Conservation (phyloP, 345 rosid species). For the Eucalyptus regnans region DNA sequence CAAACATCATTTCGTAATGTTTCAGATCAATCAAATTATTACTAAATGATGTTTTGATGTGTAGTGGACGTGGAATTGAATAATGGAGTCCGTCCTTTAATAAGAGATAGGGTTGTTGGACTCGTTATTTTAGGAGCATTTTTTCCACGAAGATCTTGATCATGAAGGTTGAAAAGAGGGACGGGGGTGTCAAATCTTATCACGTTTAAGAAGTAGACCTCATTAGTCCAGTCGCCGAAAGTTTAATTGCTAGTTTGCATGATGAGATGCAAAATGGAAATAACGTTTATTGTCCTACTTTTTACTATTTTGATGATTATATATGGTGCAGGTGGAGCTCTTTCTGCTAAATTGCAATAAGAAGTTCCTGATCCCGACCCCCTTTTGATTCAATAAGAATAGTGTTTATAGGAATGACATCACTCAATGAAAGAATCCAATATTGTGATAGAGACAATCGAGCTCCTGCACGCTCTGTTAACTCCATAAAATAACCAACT, state of each 20-base stretch:
- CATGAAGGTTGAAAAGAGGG: neutral
- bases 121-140: neutral
- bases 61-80: neutral
- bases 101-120: too few species aligned
- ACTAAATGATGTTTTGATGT: neutral
- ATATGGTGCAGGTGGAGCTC: neutral
- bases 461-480: neutral
- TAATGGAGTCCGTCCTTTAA: neutral
- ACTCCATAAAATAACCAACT: too few species aligned
- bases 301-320: neutral
- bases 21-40: neutral
- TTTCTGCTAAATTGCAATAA: neutral
- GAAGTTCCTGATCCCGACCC: neutral
- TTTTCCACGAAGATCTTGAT: neutral
- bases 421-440: neutral
- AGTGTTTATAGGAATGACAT: accelerated
- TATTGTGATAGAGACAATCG: neutral
- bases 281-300: too few species aligned
- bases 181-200: neutral
- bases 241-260: neutral
- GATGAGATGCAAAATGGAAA: neutral
- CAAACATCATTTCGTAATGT: too few species aligned
- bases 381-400: neutral
- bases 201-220: neutral
- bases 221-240: neutral